Base-by-base conservation (phyloP, 1,139 yeast genomes). In the Debaryomycetaceae sp. region DNA sequence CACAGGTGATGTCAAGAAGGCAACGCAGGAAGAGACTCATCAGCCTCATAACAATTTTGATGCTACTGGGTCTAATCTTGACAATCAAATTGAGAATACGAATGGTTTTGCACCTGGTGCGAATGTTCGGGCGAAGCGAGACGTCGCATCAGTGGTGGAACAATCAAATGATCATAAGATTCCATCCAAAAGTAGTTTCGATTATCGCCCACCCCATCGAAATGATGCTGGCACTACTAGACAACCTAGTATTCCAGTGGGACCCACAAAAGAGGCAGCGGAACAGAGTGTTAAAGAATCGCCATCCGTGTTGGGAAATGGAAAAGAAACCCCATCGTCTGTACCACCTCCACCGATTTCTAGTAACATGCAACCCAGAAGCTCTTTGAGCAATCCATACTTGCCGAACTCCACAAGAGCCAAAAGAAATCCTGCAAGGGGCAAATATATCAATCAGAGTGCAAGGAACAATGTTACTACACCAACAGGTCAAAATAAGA, bases 341-440 rank as follows among this genome's bases (percentile, higher is more conserved):
- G 31, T 27, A 27, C 31, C 31, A 2, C 31, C 31, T 27, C 31
- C 31, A 11, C 11, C 31, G 4, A 27, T 27, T 8, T 2, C 31
- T 27, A 8, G 11, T 27, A 27, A 11, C 4, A 27, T 11, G 11
- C 31, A 27, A 27, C 11, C 31, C 11, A 27, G 31, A 27, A 27
- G 31, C 11, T 27, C 31, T 27, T 27, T 27, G 31, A 27, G 31
- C n/a, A 71, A 72, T 46, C 76, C 78, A 27, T 72, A 72, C 52
- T 76, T 77, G 2, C 77, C 78, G 13, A 62, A 64, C 4, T 55
- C 53, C 1, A 34, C 44, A 13, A 40, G 46, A 17, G 45, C 55
- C 14, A 53, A 50, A 42, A 44, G 53, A 17, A 49, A 47, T 14
- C 33, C 56, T 8, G 56, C 53, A 39, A 56, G 50, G 42, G 63